phyloP scores from a whole-genome alignment of 2,329 filamentous ascomycete species.

The Aspergillus fumigatus region DNA sequence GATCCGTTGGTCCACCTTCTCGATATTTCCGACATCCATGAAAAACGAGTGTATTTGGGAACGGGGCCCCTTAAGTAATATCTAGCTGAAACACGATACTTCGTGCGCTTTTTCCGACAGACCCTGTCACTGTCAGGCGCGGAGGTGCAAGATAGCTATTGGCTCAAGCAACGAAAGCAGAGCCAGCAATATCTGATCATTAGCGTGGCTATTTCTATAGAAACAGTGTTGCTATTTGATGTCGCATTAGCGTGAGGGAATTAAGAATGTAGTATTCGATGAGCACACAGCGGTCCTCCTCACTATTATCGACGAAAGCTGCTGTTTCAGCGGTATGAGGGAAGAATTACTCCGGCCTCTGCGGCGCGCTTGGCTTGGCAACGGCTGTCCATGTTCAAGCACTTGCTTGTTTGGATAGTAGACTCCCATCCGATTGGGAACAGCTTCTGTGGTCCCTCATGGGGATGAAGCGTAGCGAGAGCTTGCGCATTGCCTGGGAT shows the following conservation, averaged over 20 bases:
- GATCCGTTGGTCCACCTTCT: background rate
- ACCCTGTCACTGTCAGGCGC: background rate
- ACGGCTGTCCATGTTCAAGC: background rate
- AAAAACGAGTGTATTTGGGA: background rate
- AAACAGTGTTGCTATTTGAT: too few species aligned
- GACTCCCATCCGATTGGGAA: background rate
- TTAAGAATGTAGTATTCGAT: too few species aligned
- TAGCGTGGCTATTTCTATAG: too few species aligned
- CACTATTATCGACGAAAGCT: too few species aligned
- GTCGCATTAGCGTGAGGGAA: too few species aligned
- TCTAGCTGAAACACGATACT: background rate
- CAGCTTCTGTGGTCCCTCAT: background rate
- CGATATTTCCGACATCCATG: background rate
- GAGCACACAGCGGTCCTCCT: too few species aligned
- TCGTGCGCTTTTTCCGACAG: background rate
- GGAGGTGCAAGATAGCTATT: background rate
- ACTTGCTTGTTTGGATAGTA: background rate
- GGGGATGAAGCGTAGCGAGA: too few species aligned
- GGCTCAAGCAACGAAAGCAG: too few species aligned
- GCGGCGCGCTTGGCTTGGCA: background rate
- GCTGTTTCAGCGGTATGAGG: too few species aligned
- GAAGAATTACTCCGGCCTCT: background rate
- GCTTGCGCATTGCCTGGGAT: too few species aligned
- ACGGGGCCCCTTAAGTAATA: background rate
- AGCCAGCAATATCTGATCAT: too few species aligned